Base-by-base conservation (phyloP, 192 early-diverging fungal genomes). In the Diversispora epigaea region DNA sequence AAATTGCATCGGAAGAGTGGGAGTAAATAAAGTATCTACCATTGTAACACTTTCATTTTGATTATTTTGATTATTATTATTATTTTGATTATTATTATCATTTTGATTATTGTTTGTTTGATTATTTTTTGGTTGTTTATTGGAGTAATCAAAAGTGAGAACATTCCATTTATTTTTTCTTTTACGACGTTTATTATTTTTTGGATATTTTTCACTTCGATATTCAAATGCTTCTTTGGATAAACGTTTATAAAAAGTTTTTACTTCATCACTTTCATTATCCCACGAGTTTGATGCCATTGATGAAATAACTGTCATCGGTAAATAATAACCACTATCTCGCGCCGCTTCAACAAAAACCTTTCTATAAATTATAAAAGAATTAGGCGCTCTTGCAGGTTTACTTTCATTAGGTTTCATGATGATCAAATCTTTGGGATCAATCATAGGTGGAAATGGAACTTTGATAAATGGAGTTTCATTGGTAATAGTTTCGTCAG, bases 251-350 rank as follows among this genome's bases (percentile, higher is more conserved):
- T 66, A 66, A 15, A 44, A 25, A n/a, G 12, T 19, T 46, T 66
- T 66, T 32, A 66, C 64, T 1, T n/a, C 21, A 2, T 41, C 39
- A 3, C 17, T n/a, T 17, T 66, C 64, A 11, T 10, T 10, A 15
- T 66, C 64, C 64, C 64, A 66, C 1, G 17, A 21, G 4, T n/a
- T 10, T 0, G 64, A 66, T 0, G 43, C 64, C 41, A 66, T 66
- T 44, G 64, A 45, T n/a, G 64, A 66, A 10, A 66, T 46, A 11
- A 66, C 64, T 4, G 64, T 66, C 64, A 66, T 66, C 43, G 64
- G 64, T 7, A 66, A 9, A 19, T 17, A 3, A 44, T 66, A 66
- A 0, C 64, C 64, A 6, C 21, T 6, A n/a, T 6, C 11, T 19
- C 45, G 17, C 1, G 64, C 43, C 11, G 64, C 43, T 46, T 66